A percentile compares a stretch with the other conserved stretches of the same genome.
Evolutionary conservation across 202 grass and related monocot genomes (phyloP).

Genomic region (Saccharum hybrid): DNA sequence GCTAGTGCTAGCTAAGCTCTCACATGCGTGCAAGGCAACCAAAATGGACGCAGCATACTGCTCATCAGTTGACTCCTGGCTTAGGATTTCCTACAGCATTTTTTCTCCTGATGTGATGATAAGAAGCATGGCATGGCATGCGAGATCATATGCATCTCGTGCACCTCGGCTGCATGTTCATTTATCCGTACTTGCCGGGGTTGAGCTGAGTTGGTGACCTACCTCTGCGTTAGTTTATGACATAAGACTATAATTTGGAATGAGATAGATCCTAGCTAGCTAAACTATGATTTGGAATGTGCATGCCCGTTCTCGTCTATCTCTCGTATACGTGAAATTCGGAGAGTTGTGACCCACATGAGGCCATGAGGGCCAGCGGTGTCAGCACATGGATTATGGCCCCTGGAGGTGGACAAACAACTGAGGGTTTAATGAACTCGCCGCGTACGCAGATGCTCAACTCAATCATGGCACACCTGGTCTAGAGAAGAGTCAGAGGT

Average conservation of each 20-base stretch:
- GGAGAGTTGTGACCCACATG: constrained; percentile 35
- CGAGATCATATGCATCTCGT: background rate
- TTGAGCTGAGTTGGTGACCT: constrained; percentile 29
- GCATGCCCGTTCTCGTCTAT: background rate
- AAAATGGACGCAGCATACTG: constrained; percentile 8
- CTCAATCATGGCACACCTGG: constrained; percentile 27
- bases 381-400: constrained; percentile 50
- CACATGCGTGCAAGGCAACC: constrained; percentile 2
- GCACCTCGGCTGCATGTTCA: constrained; percentile 30
- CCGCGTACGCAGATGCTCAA: constrained; percentile 17
- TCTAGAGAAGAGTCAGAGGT: constrained; percentile 39
- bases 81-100: background rate
- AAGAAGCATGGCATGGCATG: background rate
- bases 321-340: background rate
- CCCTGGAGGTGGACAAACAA: constrained; percentile 39
- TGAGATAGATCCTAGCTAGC: background rate
- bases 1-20: constrained; percentile 38
- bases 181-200: constrained; percentile 42
- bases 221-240: background rate
- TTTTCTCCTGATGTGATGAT: background rate
- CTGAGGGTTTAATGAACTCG: background rate
- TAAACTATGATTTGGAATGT: constrained; percentile 40
- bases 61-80: constrained; percentile 3
- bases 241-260: constrained; percentile 22
- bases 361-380: constrained; percentile 52